Percentiles rank a stretch among this genome's conserved stretches.
Evolutionary conservation across 1,139 yeast genomes (phyloP).

Genomic region (Groenewaldozyma sp.): DNA sequence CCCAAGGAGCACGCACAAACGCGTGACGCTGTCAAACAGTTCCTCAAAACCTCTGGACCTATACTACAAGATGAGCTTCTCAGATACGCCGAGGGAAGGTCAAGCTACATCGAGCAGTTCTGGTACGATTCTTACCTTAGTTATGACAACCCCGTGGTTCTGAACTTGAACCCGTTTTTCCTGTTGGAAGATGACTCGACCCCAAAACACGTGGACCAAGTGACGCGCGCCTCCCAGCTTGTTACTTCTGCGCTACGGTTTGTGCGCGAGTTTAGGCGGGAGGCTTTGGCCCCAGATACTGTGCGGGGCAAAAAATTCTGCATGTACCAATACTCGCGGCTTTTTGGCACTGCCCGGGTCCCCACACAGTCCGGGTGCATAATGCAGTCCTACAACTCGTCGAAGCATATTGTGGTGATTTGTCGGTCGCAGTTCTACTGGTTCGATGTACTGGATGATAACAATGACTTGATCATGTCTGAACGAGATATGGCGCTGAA

Average conservation of each 20-base stretch:
- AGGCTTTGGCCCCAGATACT: constrained; percentile 65
- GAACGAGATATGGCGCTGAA: constrained; percentile 71
- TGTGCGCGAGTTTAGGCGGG: constrained; percentile 65
- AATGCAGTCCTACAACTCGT: constrained; percentile 67
- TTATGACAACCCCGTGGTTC: constrained; percentile 78
- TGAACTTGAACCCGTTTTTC: constrained; percentile 81
- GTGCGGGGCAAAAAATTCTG: constrained; percentile 60
- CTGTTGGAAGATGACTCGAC: constrained; percentile 86
- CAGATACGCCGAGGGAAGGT: constrained; percentile 52
- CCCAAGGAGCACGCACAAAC: constrained; percentile 59
- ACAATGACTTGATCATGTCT: constrained; percentile 57
- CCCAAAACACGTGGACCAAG: constrained; percentile 60
- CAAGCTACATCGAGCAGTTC: constrained; percentile 82
- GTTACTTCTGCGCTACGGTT: constrained; percentile 71
- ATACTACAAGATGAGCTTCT: constrained; percentile 55
- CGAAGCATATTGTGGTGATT: constrained; percentile 76
- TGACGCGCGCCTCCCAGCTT: constrained; percentile 74
- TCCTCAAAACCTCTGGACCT: constrained; percentile 50
- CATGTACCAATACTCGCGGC: constrained; percentile 81
- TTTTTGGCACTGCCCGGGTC: constrained; percentile 79
- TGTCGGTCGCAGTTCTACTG: constrained; percentile 85
- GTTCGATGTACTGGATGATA: constrained; percentile 78
- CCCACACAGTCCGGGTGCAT: constrained; percentile 76
- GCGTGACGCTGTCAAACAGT: constrained; percentile 47
- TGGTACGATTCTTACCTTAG: constrained; percentile 87